These are phyloP conservation scores for Candida buenavistaensis DNA, from an alignment of 1,139 yeast genomes.

Conservation along the genomic window DNA sequence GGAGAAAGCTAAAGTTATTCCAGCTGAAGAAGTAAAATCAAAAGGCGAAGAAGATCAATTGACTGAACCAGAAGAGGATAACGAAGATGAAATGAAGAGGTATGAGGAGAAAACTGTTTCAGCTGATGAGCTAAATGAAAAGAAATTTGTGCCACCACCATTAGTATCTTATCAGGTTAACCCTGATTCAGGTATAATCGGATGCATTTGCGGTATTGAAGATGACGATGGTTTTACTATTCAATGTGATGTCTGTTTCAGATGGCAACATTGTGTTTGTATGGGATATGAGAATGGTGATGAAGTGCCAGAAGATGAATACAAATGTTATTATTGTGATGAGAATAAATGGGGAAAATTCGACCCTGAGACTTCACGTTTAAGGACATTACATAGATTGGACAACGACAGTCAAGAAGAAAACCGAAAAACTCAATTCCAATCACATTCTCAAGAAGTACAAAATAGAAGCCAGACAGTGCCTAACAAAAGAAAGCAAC, in stretches of 20 bases:
- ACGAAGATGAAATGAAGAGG: conserved; percentile 5
- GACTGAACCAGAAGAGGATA: conserved; percentile 20
- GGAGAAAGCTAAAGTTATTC: conserved; percentile 6
- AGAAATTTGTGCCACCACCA: conserved; percentile 26
- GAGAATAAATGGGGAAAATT: conserved; percentile 52
- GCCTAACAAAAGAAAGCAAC: conserved; percentile 35
- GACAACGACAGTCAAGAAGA: conserved; percentile 15
- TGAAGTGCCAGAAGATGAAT: conserved; percentile 77
- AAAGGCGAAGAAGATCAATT: conserved; percentile 13
- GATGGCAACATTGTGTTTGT: conserved; percentile 95
- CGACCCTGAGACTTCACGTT: conserved; percentile 40
- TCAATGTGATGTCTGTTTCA: conserved; percentile 86
- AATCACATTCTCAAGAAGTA: neutral
- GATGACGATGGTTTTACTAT: conserved; percentile 96
- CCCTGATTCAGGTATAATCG: conserved; percentile 81
- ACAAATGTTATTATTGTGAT: conserved; percentile 79
- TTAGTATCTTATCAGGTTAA: conserved; percentile 57
- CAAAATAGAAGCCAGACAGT: too few species aligned
- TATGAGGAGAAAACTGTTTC: too few species aligned
- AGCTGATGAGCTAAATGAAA: too few species aligned
- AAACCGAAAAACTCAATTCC: conserved; percentile 5
- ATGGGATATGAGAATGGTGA: conserved; percentile 73
- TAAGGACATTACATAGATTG: conserved; percentile 36
- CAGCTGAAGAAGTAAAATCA: conserved; percentile 6
- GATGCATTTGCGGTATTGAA: conserved; percentile 85